A percentile compares a stretch with the other conserved stretches of the same genome.
phyloP scores from a whole-genome alignment of 805 yeast species.

The Myxozyma neotropica region DNA sequence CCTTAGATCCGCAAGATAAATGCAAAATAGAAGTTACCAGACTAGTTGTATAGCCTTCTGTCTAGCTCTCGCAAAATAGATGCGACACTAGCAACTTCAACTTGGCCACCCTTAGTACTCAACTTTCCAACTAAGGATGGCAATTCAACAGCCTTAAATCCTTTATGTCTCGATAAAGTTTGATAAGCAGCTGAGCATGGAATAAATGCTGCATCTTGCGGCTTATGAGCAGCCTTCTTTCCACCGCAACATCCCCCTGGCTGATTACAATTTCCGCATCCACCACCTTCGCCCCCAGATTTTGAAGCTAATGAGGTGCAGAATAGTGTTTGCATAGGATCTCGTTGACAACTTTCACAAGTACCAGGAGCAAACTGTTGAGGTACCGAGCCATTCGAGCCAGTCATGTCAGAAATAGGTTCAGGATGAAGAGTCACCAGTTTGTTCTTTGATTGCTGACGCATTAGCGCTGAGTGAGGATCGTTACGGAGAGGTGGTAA shows the following conservation, averaged over 20 bases:
- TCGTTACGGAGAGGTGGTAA: slow-evolving; percentile 30
- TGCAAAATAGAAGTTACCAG: too few species aligned
- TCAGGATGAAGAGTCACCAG: slow-evolving; percentile 68
- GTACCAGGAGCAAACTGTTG: slow-evolving; percentile 67
- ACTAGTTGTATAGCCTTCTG: slow-evolving; percentile 57
- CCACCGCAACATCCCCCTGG: slow-evolving; percentile 38
- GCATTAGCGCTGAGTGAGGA: slow-evolving; percentile 25
- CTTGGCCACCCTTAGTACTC: slow-evolving; percentile 82
- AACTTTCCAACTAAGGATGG: slow-evolving; percentile 72
- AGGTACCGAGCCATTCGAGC: slow-evolving; percentile 7
- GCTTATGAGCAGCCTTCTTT: slow-evolving; percentile 33
- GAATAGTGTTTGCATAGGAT: slow-evolving; percentile 85
- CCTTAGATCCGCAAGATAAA: too few species aligned
- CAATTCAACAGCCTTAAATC: slow-evolving; percentile 72
- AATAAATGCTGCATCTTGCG: slow-evolving; percentile 53
- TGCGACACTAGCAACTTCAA: slow-evolving; percentile 88
- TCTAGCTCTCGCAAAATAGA: slow-evolving; percentile 81
- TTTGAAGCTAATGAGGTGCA: slow-evolving; percentile 76
- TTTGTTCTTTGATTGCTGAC: slow-evolving; percentile 41
- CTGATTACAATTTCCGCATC: slow-evolving; percentile 29
- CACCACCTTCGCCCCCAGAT: slow-evolving; percentile 16
- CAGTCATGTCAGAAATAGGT: slow-evolving; percentile 43
- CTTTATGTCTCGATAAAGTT: slow-evolving; percentile 79
- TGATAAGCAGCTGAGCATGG: slow-evolving; percentile 91
- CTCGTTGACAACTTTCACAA: slow-evolving; percentile 77